These are phyloP conservation scores for Lipomyces starkeyi DNA, from an alignment of 805 yeast genomes.

Conservation along the genomic window DNA sequence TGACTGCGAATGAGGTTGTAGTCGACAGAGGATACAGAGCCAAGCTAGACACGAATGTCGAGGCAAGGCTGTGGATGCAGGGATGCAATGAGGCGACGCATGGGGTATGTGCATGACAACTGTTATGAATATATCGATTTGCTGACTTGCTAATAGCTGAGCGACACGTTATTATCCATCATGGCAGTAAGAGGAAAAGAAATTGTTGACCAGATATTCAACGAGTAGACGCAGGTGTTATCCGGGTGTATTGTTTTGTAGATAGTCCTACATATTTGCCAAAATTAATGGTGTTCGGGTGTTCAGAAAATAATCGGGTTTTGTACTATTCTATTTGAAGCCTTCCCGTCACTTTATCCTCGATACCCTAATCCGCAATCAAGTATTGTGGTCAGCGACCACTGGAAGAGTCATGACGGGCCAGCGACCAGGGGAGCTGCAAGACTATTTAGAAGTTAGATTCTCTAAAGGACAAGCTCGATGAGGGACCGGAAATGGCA, in stretches of 20 bases:
- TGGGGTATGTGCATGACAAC: conserved; percentile 21
- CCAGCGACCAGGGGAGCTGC: too few species aligned
- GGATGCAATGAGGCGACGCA: conserved; percentile 39
- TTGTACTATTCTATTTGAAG: too few species aligned
- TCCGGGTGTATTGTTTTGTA: not conserved
- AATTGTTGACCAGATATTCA: conserved; percentile 32
- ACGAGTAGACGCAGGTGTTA: not conserved
- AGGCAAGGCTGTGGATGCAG: conserved; percentile 38
- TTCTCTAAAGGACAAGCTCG: too few species aligned
- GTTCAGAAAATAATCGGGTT: not conserved
- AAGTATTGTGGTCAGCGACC: too few species aligned
- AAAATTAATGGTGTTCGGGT: not conserved
- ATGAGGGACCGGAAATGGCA: too few species aligned
- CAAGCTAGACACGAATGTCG: conserved; percentile 15
- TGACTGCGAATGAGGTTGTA: not conserved
- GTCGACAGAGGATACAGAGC: conserved; percentile 33
- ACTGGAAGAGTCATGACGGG: too few species aligned
- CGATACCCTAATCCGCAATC: too few species aligned
- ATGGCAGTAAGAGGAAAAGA: conserved; percentile 37
- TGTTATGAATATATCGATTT: not conserved
- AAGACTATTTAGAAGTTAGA: too few species aligned
- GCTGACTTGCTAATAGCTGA: conserved; percentile 19
- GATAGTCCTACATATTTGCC: not conserved
- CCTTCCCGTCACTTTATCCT: too few species aligned
- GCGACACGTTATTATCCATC: conserved; percentile 40